These are phyloP conservation scores for Apiospora kogelbergensis DNA, from an alignment of 2,329 filamentous ascomycete species.

Conservation along the genomic window DNA sequence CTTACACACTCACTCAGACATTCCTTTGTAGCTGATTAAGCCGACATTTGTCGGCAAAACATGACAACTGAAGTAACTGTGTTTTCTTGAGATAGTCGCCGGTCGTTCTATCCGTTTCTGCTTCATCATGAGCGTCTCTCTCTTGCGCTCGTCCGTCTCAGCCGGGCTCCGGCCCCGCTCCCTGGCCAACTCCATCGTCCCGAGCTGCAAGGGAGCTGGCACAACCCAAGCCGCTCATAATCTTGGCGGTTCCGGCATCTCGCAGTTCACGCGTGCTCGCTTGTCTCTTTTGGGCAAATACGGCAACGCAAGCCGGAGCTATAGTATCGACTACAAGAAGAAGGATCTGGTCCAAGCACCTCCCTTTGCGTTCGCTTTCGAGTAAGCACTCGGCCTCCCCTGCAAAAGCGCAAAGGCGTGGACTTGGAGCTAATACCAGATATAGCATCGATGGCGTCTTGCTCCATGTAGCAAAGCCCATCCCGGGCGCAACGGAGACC, in stretches of 20 bases:
- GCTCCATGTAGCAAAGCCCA: conserved; percentile 74
- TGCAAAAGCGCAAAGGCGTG: conserved; percentile 9
- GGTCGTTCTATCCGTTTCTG: neutral
- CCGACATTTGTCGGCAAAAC: neutral
- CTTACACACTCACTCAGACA: neutral
- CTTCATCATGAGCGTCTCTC: neutral
- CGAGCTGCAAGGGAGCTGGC: neutral
- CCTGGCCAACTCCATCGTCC: neutral
- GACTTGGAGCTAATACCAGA: conserved; percentile 9
- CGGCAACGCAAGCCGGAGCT: neutral
- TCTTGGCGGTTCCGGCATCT: neutral
- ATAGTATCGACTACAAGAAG: neutral
- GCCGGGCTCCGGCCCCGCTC: neutral
- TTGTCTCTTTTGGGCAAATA: neutral
- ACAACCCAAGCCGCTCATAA: neutral
- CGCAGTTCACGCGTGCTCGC: neutral
- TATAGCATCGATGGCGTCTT: conserved; percentile 87
- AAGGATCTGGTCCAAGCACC: neutral
- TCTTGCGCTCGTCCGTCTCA: neutral
- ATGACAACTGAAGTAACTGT: neutral
- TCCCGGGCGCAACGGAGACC: conserved; percentile 75
- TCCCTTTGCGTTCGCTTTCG: conserved; percentile 33
- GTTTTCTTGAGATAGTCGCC: neutral
- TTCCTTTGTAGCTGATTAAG: neutral
- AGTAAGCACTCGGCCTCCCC: conserved; percentile 25